These are phyloP conservation scores for Bipolaris zeicola DNA, from an alignment of 2,329 filamentous ascomycete genomes.

Conservation along the genomic window DNA sequence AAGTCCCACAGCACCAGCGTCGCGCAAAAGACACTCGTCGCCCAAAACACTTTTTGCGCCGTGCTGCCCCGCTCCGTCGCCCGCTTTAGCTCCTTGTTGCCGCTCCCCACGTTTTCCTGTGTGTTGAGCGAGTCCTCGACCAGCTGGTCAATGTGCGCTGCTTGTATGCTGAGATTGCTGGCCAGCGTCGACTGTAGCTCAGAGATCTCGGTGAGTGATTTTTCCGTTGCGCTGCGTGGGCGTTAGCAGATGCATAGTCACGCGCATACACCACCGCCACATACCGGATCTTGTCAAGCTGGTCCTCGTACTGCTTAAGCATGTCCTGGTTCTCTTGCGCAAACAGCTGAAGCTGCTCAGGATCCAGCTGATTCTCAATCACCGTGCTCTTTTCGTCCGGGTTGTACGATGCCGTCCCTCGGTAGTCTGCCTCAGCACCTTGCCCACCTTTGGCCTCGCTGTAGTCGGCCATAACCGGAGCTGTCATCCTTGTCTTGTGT, in stretches of 20 bases:
- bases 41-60: slow-evolving; percentile 56
- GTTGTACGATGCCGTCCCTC: slow-evolving; percentile 28
- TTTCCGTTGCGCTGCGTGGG: slow-evolving; percentile 74
- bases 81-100: slow-evolving; percentile 89
- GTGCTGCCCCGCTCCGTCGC: slow-evolving; percentile 65
- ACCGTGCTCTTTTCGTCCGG: slow-evolving; percentile 35
- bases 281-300: slow-evolving; percentile 91
- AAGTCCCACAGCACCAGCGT: slow-evolving; percentile 57
- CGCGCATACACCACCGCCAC: slow-evolving; percentile 42
- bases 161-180: slow-evolving; percentile 81
- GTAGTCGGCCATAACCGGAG: slow-evolving; percentile 31
- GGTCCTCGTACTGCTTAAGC: slow-evolving; percentile 90
- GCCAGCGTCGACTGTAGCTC: slow-evolving; percentile 90
- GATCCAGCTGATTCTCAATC: slow-evolving; percentile 67
- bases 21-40: slow-evolving; percentile 53
- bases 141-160: slow-evolving; percentile 86
- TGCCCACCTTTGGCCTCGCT: slow-evolving; percentile 5
- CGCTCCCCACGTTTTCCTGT: slow-evolving; percentile 82
- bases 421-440: slow-evolving; percentile 29
- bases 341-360: slow-evolving; percentile 90
- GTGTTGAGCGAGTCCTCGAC: slow-evolving; percentile 83
- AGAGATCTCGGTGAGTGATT: slow-evolving; percentile 88
- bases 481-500: slow-evolving; percentile 64
- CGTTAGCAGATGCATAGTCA: slow-evolving; percentile 20
- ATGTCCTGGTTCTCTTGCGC: slow-evolving; percentile 91